Evolutionary conservation across 176 grass and related monocot species (phyloP), one percentile per base, ranked within the genome.

Genomic region (Hyparrhenia diplandra): DNA sequence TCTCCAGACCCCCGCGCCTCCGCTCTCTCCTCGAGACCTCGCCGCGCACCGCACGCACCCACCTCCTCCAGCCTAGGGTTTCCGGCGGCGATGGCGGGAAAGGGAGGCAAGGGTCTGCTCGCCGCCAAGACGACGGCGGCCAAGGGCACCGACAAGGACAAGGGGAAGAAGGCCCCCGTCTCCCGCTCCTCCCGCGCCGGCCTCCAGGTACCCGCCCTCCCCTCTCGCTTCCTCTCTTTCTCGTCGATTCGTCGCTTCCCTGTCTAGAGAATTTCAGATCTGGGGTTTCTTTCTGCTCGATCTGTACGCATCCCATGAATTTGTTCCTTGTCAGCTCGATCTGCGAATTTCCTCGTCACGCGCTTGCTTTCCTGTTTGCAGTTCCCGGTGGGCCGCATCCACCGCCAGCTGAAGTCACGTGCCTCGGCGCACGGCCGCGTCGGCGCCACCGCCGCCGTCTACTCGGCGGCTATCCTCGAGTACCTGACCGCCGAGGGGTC

Each of bases 51-150:
- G 30, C 18, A n/a, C n/a, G n/a, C n/a, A n/a, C n/a, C n/a, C n/a
- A n/a, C 23, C 13, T 46, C 31, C 31, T 32, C 41, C 41, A 47
- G 4, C 45, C 41, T 54, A 63, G 23, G 37, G 55, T 40, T 16
- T 47, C 31, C 66, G 57, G 65, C 65, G 28, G 51, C 29, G 58
- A 92, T 95, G 92, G 92, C 82, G 23, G 92, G 89, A 10, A 92
- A 95, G 84, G 92, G 89, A 83, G 92, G 92, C 2, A 95, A 95
- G 62, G 92, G 92, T 5, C 89, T 95, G 46, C 73, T 95, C 25
- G 89, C 89, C 21, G 89, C 89, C 16, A 95, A 90, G 87, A 95
- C 87, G 2, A 92, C 89, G 21, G 85, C 84, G 1, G 85, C 83
- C 57, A 79, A 90, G 61, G 90, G 80, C 86, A 30, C 67, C 32